phyloP scores from a whole-genome alignment of 495 filamentous ascomycete species.

The Apodospora peruviana region DNA sequence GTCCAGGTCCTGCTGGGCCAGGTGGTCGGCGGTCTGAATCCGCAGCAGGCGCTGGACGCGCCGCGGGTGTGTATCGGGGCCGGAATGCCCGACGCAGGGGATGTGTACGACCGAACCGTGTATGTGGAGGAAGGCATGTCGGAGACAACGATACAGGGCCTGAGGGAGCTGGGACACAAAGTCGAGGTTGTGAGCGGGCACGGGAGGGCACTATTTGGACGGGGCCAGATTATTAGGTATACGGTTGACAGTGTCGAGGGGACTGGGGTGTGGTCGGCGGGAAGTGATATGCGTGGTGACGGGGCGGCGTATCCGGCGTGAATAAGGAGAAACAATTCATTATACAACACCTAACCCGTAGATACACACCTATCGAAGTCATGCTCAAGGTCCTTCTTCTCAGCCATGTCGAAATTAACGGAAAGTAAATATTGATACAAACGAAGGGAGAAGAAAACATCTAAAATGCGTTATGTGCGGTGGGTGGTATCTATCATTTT shows the following conservation, averaged over 20 bases:
- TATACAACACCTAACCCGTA: too few relatives aligned
- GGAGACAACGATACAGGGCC: conserved; percentile 56
- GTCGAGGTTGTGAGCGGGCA: conserved; percentile 63
- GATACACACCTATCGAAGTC: too few relatives aligned
- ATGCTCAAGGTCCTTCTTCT: too few relatives aligned
- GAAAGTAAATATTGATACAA: too few relatives aligned
- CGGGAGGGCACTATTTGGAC: conserved; percentile 71
- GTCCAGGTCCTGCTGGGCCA: conserved; percentile 92
- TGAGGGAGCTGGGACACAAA: conserved; percentile 67
- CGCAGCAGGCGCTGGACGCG: conserved; percentile 86
- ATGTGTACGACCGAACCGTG: conserved; percentile 41
- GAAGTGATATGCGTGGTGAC: conserved; percentile 86
- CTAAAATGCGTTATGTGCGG: too few relatives aligned
- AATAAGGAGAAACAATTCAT: too few relatives aligned
- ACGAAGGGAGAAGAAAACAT: too few relatives aligned
- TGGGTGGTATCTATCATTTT: too few relatives aligned
- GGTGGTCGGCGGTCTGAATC: conserved; percentile 74
- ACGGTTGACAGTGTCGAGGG: conserved; percentile 62
- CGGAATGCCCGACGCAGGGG: conserved; percentile 49
- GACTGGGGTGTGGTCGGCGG: conserved; percentile 68
- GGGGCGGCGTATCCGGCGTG: conserved; percentile 67
- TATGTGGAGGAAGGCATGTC: conserved; percentile 83
- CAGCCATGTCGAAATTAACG: too few relatives aligned
- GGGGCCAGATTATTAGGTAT: conserved; percentile 81
- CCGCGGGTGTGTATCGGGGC: conserved; percentile 80